Evolutionary conservation across 495 filamentous ascomycete genomes (phyloP), one percentile per base, ranked within the genome.

Genomic region (Beverwykella pulmonaria): DNA sequence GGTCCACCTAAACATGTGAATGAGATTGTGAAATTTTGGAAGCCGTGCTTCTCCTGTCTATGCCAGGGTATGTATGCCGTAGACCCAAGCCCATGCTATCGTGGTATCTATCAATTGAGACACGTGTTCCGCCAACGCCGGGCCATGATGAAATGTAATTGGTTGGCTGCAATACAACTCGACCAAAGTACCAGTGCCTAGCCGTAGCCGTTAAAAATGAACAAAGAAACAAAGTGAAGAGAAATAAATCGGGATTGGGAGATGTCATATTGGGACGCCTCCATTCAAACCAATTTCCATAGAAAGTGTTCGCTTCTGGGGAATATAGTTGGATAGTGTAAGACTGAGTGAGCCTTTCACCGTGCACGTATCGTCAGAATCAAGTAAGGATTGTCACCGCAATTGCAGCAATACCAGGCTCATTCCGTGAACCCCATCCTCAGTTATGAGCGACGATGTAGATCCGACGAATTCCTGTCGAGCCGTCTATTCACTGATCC

Each of bases 381-480:
- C 3, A 50, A 50, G 19, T 17, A 9, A n/a, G 8, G 9, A 19
- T 7, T 26, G 8, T 19, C 15, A 23, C 32, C 32, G 32, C 32
- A 34, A 34, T 12, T 12, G 32, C 32, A 8, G 46, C 15, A 48
- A 48, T 48, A 48, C 22, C 17, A 48, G 17, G 3, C 17, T 54
- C 8, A 54, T n/a, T 3, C 30, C 19, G 15, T 1, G 14, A 20
- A 20, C 5, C 12, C 52, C n/a, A 10, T 5, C 29, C 8, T 20
- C 5, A 17, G 2, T 10, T 17, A 54, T 5, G 25, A 54, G 26
- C n/a, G 52, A n/a, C 57, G 59, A 58, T 72, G 66, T n/a, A 72
- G 34, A 41, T 72, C 70, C 30, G 55, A 61, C 0, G 65, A 68
- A 19, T 39, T 65, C 56, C 70, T 59, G 54, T 72, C 70, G 3